These are phyloP conservation scores for Ilyonectria destructans DNA, from an alignment of 2,329 filamentous ascomycete species.

Conservation along the genomic window DNA sequence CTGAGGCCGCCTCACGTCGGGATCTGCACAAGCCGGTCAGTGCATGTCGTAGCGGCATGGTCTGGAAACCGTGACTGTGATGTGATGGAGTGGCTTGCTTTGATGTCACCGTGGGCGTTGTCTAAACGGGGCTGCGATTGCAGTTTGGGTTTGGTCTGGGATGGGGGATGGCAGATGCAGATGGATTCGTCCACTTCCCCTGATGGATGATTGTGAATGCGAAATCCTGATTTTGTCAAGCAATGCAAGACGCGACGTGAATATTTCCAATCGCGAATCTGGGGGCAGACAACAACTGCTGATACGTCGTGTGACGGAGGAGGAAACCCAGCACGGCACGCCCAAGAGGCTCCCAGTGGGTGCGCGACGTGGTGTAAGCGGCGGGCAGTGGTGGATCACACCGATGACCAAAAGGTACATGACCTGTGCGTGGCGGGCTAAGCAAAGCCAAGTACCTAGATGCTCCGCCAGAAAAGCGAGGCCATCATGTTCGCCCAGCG, in stretches of 20 bases:
- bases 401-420: constrained; percentile 23
- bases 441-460: constrained; percentile 29
- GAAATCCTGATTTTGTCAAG: background rate
- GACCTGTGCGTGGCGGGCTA: background rate
- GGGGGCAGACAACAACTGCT: background rate
- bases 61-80: background rate
- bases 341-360: constrained; percentile 2
- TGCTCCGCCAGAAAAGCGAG: constrained; percentile 29
- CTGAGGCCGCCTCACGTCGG: constrained; percentile 4
- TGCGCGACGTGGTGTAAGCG: constrained; percentile 19
- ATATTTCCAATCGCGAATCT: background rate
- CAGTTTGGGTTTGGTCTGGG: background rate
- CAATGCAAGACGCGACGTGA: background rate
- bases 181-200: background rate
- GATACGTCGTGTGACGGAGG: constrained; percentile 4
- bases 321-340: constrained; percentile 6
- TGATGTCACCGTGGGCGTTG: constrained; percentile 4
- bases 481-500: constrained; percentile 22
- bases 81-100: background rate
- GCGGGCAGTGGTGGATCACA: constrained; percentile 18
- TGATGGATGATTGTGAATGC: background rate
- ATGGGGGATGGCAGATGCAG: background rate
- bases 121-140: background rate
- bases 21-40: constrained; percentile 16
- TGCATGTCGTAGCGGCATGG: background rate